Evolutionary conservation across 208 protist species (phyloP).

Genomic region (Angomonas desouzai): DNA sequence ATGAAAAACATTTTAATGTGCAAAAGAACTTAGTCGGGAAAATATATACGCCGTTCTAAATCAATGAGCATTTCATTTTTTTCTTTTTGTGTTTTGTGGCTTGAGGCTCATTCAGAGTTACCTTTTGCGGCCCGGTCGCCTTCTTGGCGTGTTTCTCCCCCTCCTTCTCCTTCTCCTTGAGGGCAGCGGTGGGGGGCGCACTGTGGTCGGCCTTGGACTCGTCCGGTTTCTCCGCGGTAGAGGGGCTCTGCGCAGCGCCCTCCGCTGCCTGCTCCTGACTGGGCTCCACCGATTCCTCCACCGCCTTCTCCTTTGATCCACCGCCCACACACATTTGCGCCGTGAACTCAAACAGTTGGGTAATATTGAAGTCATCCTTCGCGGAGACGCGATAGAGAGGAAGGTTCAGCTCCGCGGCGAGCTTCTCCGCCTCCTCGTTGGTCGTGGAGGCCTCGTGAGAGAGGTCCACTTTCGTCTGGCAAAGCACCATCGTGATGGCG

Average conservation of each 20-base stretch:
- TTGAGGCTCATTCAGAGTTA: slow-evolving; percentile 17
- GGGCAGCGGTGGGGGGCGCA: background rate
- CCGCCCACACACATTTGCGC: slow-evolving; percentile 53
- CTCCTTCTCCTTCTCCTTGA: background rate
- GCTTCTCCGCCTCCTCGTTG: slow-evolving; percentile 81
- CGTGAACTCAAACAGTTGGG: slow-evolving; percentile 83
- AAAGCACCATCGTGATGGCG: slow-evolving; percentile 87
- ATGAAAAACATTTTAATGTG: background rate
- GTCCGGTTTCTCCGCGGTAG: background rate
- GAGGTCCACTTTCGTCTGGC: slow-evolving; percentile 94
- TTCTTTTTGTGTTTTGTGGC: slow-evolving; percentile 30
- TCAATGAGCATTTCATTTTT: slow-evolving; percentile 18
- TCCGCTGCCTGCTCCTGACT: background rate
- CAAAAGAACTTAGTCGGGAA: too few species aligned
- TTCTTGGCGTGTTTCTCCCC: background rate
- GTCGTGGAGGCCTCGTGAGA: slow-evolving; percentile 75
- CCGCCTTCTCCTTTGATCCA: slow-evolving; percentile 3
- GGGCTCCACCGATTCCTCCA: slow-evolving; percentile 5
- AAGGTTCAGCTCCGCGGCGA: slow-evolving; percentile 73
- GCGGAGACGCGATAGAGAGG: slow-evolving; percentile 90
- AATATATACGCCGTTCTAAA: slow-evolving; percentile 6
- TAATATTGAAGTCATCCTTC: slow-evolving; percentile 93
- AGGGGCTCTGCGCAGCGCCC: background rate
- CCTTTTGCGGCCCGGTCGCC: background rate
- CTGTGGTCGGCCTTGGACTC: too few species aligned